Percentiles rank a stretch among this genome's conserved stretches.
phyloP scores from a whole-genome alignment of 441 rosid genomes.

The Viola pubescens region DNA sequence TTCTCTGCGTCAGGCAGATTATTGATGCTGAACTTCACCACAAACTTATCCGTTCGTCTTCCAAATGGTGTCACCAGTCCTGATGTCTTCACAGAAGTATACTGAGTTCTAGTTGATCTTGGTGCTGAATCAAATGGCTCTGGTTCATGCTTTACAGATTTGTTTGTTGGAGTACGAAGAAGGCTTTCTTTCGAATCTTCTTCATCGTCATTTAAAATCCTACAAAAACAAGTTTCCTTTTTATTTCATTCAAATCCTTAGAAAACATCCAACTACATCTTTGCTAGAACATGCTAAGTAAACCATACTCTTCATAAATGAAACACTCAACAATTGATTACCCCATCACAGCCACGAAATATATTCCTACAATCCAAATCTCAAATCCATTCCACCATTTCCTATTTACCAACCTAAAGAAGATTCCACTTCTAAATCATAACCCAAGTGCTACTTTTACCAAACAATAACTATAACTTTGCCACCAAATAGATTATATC shows the following conservation, averaged over 20 bases:
- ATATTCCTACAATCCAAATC: too few species aligned
- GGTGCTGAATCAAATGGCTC: conserved; percentile 41
- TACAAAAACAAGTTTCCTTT: conserved; percentile 13
- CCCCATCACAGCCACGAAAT: too few species aligned
- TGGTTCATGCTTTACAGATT: conserved; percentile 29
- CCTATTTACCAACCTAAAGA: too few species aligned
- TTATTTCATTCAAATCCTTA: neutral
- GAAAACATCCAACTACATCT: too few species aligned
- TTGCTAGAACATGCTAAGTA: too few species aligned
- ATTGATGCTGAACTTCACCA: conserved; percentile 52
- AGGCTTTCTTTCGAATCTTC: conserved; percentile 43
- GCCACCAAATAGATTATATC: too few species aligned
- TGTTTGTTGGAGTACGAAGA: conserved; percentile 65
- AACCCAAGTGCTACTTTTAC: too few species aligned
- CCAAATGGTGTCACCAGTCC: conserved; percentile 80
- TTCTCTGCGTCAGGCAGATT: conserved; percentile 32
- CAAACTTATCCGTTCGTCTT: conserved; percentile 58
- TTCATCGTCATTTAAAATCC: conserved; percentile 61
- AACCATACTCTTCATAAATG: too few species aligned
- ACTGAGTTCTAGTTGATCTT: conserved; percentile 41
- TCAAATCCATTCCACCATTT: too few species aligned
- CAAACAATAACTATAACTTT: too few species aligned
- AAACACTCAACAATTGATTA: too few species aligned
- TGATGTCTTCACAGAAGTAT: conserved; percentile 53
- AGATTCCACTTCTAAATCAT: too few species aligned